These are phyloP conservation scores for Alternaria sp. DNA, from an alignment of 2,329 filamentous ascomycete genomes.

Conservation along the genomic window DNA sequence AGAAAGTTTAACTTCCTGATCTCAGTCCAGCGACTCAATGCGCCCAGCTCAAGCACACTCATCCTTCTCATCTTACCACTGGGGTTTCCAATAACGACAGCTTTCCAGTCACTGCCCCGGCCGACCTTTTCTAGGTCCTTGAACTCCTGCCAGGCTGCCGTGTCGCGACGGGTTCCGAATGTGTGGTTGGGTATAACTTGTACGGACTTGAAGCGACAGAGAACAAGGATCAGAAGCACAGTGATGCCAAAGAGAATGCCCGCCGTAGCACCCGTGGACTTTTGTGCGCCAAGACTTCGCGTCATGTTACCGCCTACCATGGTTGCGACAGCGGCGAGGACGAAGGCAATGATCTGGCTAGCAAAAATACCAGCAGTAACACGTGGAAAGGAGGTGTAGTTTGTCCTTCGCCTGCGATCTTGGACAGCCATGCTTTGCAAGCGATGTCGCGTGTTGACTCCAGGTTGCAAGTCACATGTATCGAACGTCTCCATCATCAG, in stretches of 20 bases:
- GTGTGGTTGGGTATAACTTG: constrained; percentile 71
- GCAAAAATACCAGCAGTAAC: constrained; percentile 74
- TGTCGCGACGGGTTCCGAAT: constrained; percentile 47
- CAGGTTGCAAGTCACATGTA: constrained; percentile 77
- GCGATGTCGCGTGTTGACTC: constrained; percentile 64
- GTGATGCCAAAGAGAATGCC: constrained; percentile 71
- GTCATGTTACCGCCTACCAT: constrained; percentile 72
- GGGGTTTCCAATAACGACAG: constrained; percentile 74
- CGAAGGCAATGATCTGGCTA: constrained; percentile 72
- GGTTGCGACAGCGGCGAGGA: constrained; percentile 72
- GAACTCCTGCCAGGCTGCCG: constrained; percentile 40
- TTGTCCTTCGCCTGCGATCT: constrained; percentile 61
- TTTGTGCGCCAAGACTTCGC: constrained; percentile 69
- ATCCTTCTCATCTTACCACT: constrained; percentile 71
- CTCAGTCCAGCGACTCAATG: constrained; percentile 73
- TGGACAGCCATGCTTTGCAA: constrained; percentile 54
- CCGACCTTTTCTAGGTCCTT: constrained; percentile 51
- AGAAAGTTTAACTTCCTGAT: constrained; percentile 61
- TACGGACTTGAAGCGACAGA: constrained; percentile 69
- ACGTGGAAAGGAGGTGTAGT: constrained; percentile 78
- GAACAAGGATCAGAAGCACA: constrained; percentile 64
- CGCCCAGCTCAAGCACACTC: constrained; percentile 73
- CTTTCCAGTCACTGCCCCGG: constrained; percentile 65
- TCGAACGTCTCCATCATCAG: constrained; percentile 83
- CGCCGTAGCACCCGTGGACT: constrained; percentile 71